Conservation (phyloP, 2,329 filamentous ascomycete genomes). For the Epichloe uncinata region DNA sequence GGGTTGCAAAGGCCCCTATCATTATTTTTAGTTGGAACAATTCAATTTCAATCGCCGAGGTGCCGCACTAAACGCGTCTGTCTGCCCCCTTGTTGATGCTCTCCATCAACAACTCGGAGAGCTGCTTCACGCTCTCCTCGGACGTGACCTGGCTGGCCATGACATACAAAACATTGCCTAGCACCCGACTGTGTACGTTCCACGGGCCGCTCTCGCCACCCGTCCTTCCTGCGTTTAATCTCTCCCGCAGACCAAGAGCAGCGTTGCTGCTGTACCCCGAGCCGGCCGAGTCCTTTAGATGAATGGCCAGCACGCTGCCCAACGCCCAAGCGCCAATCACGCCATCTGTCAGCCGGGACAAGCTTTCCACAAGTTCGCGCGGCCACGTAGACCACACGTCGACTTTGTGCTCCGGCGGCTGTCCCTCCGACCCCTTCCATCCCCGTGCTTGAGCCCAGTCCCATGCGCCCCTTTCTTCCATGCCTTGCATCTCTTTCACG, state of each 20-base stretch:
- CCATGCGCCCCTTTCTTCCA: slow-evolving; percentile 47
- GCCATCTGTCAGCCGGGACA: slow-evolving; percentile 39
- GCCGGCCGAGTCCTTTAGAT: slow-evolving; percentile 27
- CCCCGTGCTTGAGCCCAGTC: slow-evolving; percentile 38
- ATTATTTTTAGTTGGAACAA: too few relatives aligned
- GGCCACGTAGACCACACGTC: slow-evolving; percentile 60
- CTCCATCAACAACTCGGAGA: slow-evolving; percentile 11
- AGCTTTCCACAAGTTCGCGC: slow-evolving; percentile 37
- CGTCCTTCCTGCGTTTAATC: slow-evolving; percentile 14
- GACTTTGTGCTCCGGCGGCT: background rate
- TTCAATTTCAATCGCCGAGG: too few relatives aligned
- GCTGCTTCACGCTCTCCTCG: slow-evolving; percentile 14
- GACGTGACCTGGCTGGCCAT: slow-evolving; percentile 39
- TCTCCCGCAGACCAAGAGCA: slow-evolving; percentile 28
- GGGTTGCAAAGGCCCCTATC: too few relatives aligned
- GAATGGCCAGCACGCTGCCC: slow-evolving; percentile 61
- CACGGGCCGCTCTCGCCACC: slow-evolving; percentile 20
- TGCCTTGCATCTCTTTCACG: slow-evolving; percentile 41
- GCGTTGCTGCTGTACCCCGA: slow-evolving; percentile 35
- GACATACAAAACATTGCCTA: slow-evolving; percentile 46
- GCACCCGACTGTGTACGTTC: slow-evolving; percentile 39
- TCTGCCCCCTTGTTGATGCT: background rate
- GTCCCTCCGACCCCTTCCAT: slow-evolving; percentile 5
- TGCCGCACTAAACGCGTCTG: background rate
- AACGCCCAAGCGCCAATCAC: slow-evolving; percentile 59